A percentile compares a stretch with the other conserved stretches of the same genome.
phyloP scores from a whole-genome alignment of 2,329 filamentous ascomycete species.

The Apiospora hydei region DNA sequence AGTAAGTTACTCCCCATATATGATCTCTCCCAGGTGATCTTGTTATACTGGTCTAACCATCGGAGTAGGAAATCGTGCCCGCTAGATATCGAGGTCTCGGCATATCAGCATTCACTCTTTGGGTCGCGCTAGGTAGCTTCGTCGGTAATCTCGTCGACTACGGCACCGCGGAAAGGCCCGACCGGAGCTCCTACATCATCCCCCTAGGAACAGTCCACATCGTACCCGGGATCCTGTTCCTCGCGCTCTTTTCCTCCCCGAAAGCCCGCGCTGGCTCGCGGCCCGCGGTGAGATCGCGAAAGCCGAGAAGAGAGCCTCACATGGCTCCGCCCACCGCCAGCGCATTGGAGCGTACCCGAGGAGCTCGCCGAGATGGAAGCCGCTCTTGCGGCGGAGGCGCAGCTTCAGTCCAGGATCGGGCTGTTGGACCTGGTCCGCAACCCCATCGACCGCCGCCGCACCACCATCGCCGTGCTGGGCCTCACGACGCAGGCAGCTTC shows the following conservation, averaged over 20 bases:
- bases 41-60: not conserved
- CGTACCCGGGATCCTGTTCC: slow-evolving; percentile 48
- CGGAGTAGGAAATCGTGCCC: slow-evolving; percentile 35
- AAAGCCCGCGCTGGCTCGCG: slow-evolving; percentile 74
- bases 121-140: slow-evolving; percentile 57
- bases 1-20: slow-evolving; percentile 28
- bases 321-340: slow-evolving; percentile 41
- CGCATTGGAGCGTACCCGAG: slow-evolving; percentile 37
- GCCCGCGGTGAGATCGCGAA: slow-evolving; percentile 33
- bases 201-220: slow-evolving; percentile 73
- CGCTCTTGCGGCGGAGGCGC: slow-evolving; percentile 45
- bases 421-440: slow-evolving; percentile 53
- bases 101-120: slow-evolving; percentile 55
- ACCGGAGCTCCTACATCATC: slow-evolving; percentile 73
- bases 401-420: slow-evolving; percentile 41
- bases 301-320: slow-evolving; percentile 43
- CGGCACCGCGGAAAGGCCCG: slow-evolving; percentile 62
- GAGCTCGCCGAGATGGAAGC: slow-evolving; percentile 49
- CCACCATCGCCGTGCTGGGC: slow-evolving; percentile 48
- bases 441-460: slow-evolving; percentile 52
- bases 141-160: slow-evolving; percentile 67
- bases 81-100: slow-evolving; percentile 55
- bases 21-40: rapidly evolving
- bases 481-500: slow-evolving; percentile 53
- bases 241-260: slow-evolving; percentile 55